Percentiles rank a stretch among this genome's conserved stretches.
These are phyloP conservation scores for Vaucheria bursata DNA, from an alignment of 352 stramenopile genomes.

Conservation along the genomic window DNA sequence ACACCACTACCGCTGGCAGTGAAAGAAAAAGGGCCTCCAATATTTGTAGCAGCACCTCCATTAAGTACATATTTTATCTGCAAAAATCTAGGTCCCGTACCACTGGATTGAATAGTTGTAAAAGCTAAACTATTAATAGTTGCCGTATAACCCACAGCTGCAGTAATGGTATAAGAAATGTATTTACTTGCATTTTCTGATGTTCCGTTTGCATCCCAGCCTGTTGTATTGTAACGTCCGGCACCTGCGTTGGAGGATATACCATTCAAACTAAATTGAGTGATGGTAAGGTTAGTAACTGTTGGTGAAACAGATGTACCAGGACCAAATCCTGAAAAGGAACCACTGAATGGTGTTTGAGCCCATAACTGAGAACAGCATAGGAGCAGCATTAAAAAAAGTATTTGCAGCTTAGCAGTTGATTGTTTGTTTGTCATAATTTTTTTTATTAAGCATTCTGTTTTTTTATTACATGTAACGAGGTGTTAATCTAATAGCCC, in stretches of 20 bases:
- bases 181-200: slow-evolving; percentile 9
- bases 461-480: slow-evolving; percentile 9
- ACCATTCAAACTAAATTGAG: slow-evolving; percentile 8
- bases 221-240: slow-evolving; percentile 6
- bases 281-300: slow-evolving; percentile 8
- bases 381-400: slow-evolving; percentile 8
- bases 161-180: slow-evolving; percentile 8
- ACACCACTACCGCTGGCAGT: slow-evolving; percentile 4
- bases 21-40: slow-evolving; percentile 6
- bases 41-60: slow-evolving; percentile 6
- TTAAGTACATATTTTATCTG: slow-evolving; percentile 9
- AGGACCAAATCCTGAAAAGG: slow-evolving; percentile 7
- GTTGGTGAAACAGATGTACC: too few species aligned
- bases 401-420: slow-evolving; percentile 7
- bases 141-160: slow-evolving; percentile 4
- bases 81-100: slow-evolving; percentile 6
- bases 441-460: slow-evolving; percentile 9
- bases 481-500: slow-evolving; percentile 7
- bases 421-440: slow-evolving; percentile 9
- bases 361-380: slow-evolving; percentile 5
- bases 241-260: slow-evolving; percentile 4
- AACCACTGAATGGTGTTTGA: slow-evolving; percentile 7
- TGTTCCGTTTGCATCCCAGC: slow-evolving; percentile 4
- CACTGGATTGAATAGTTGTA: slow-evolving; percentile 8
- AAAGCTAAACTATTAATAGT: slow-evolving; percentile 9